These are phyloP conservation scores for Marasmius oreades DNA, from an alignment of 1,284 basidiomycete genomes.

Conservation along the genomic window DNA sequence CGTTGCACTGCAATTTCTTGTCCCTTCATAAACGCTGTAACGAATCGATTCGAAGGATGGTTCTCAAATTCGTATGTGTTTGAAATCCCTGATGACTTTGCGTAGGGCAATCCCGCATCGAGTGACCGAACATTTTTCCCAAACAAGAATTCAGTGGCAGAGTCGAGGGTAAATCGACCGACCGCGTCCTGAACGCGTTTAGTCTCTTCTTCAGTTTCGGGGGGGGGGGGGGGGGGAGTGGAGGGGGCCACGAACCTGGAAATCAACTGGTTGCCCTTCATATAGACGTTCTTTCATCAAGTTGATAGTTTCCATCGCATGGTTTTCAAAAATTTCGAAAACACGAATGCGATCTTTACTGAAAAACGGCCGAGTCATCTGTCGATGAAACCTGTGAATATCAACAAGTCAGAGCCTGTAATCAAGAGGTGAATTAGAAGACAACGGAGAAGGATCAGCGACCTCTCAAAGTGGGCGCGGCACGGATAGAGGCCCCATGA, in stretches of 20 bases:
- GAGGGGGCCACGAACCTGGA: constrained; percentile 34
- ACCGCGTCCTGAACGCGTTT: constrained; percentile 31
- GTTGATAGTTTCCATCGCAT: constrained; percentile 34
- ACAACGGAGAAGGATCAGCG: no score
- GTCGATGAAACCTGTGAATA: constrained; percentile 12
- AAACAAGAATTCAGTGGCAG: constrained; percentile 42
- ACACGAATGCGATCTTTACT: constrained; percentile 48
- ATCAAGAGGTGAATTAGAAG: no score
- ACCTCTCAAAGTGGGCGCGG: constrained; percentile 28
- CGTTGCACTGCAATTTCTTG: no score
- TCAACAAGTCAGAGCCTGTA: no score
- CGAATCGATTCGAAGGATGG: no score
- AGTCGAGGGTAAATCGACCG: constrained; percentile 43
- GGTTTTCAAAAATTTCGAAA: constrained; percentile 47
- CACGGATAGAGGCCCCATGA: no score
- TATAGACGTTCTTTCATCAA: constrained; percentile 34
- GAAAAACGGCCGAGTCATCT: constrained; percentile 24
- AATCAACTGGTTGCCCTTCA: constrained; percentile 45
- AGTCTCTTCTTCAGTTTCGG: no score
- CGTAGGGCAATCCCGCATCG: constrained; percentile 30
- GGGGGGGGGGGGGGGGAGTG: not conserved
- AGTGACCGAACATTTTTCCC: constrained; percentile 33
- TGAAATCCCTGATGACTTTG: no score
- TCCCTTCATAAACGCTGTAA: no score
- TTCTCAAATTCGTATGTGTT: no score